Percentiles rank a stretch among this genome's conserved stretches.
Conservation (phyloP, 2,329 filamentous ascomycete genomes). For the Claviceps africana region DNA sequence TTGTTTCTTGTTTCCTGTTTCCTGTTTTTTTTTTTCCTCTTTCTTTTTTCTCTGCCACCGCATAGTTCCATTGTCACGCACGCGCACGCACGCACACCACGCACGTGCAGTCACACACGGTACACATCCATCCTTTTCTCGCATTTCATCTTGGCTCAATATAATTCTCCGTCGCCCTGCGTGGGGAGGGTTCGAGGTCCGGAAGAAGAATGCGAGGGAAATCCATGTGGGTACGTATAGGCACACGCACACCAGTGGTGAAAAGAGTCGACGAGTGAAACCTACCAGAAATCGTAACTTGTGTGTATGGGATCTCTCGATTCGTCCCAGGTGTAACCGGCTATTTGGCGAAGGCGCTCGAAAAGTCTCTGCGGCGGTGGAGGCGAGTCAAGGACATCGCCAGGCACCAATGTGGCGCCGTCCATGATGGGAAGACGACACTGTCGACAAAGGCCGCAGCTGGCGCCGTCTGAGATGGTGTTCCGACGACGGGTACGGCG, state of each 20-base stretch:
- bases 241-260: not conserved
- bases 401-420: conserved; percentile 31
- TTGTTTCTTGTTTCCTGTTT: too few species aligned
- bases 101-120: too few species aligned
- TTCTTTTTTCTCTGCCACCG: not conserved
- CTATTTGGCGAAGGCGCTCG: conserved; percentile 57
- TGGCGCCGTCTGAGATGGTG: not conserved
- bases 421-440: conserved; percentile 29
- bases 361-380: conserved; percentile 54
- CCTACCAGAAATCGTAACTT: conserved; percentile 79
- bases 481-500: not conserved
- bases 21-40: not conserved
- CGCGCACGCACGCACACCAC: too few species aligned
- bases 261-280: not conserved
- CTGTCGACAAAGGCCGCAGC: conserved; percentile 5
- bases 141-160: not conserved
- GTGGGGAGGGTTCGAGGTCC: not conserved
- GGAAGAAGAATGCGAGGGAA: not conserved
- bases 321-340: conserved; percentile 67
- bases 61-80: too few species aligned
- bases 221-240: not conserved
- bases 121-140: not conserved
- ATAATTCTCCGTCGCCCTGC: too few species aligned
- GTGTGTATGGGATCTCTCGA: conserved; percentile 41
- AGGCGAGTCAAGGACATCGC: conserved; percentile 49